These are phyloP conservation scores for Aspergillus hiratsukae DNA, from an alignment of 2,329 filamentous ascomycete genomes.

Conservation along the genomic window DNA sequence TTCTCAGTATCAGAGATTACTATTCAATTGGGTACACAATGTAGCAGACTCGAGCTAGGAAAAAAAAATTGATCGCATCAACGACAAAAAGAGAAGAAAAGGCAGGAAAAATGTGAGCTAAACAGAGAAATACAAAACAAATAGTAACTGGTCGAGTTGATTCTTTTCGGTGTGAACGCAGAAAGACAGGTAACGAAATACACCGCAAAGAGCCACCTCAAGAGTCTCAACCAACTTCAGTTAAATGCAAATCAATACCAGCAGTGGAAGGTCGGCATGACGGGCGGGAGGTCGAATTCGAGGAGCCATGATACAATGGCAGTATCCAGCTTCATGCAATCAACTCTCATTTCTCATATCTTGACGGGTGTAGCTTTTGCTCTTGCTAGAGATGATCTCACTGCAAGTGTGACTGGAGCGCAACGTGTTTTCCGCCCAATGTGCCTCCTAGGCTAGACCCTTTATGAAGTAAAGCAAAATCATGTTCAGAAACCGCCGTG, in stretches of 20 bases:
- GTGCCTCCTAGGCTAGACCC: neutral
- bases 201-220: neutral
- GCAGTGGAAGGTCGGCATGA: neutral
- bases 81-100: neutral
- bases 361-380: neutral
- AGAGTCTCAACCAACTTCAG: neutral
- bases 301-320: no score
- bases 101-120: neutral
- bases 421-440: neutral
- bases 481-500: neutral
- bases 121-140: neutral
- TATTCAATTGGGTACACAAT: neutral
- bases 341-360: neutral
- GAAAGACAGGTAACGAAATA: neutral
- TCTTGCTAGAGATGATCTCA: neutral
- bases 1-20: neutral
- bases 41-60: neutral
- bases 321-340: neutral
- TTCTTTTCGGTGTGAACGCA: neutral
- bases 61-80: neutral
- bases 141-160: neutral
- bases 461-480: neutral
- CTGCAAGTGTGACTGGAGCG: neutral
- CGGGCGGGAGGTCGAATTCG: neutral
- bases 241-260: neutral